Evolutionary conservation across 2,329 filamentous ascomycete species (phyloP).

Genomic region (Aspergillus vadensis): DNA sequence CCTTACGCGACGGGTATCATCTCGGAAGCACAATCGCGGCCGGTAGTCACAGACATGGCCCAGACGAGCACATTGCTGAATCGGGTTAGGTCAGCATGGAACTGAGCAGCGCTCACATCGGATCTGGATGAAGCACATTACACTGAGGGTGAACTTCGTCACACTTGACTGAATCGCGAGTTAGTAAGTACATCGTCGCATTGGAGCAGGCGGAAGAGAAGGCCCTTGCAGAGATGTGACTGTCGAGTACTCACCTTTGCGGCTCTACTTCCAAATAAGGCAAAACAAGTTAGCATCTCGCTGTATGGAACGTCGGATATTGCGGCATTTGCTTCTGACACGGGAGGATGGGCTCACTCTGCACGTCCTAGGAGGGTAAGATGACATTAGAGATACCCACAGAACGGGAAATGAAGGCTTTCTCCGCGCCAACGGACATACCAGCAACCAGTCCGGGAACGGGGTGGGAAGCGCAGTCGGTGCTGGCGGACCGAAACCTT

Average conservation of each 20-base stretch:
- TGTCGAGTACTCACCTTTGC: slow-evolving; percentile 39
- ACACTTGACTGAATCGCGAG: slow-evolving; percentile 52
- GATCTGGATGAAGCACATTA: slow-evolving; percentile 43
- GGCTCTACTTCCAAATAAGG: slow-evolving; percentile 33
- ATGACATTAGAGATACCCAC: slow-evolving; percentile 13
- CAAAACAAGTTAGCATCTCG: slow-evolving; percentile 15
- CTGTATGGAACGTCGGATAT: not conserved
- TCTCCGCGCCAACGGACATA: slow-evolving; percentile 30
- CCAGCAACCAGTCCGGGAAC: slow-evolving; percentile 58
- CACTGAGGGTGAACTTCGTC: slow-evolving; percentile 58
- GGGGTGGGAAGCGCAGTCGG: slow-evolving; percentile 53
- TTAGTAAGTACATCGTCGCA: not conserved
- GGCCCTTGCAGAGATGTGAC: not conserved
- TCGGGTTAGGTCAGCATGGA: not conserved
- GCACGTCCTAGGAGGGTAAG: slow-evolving; percentile 41
- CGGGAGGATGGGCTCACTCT: slow-evolving; percentile 36
- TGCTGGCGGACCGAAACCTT: slow-evolving; percentile 38
- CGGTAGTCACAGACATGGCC: slow-evolving; percentile 61
- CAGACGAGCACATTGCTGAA: slow-evolving; percentile 56
- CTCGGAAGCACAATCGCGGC: slow-evolving; percentile 56
- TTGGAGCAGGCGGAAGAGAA: not conserved
- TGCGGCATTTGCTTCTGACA: not conserved
- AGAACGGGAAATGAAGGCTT: not conserved
- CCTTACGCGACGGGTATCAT: slow-evolving; percentile 55
- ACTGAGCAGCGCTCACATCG: not conserved